Base-by-base conservation (phyloP, 768 basidiomycete species). In the Mycena amicta region DNA sequence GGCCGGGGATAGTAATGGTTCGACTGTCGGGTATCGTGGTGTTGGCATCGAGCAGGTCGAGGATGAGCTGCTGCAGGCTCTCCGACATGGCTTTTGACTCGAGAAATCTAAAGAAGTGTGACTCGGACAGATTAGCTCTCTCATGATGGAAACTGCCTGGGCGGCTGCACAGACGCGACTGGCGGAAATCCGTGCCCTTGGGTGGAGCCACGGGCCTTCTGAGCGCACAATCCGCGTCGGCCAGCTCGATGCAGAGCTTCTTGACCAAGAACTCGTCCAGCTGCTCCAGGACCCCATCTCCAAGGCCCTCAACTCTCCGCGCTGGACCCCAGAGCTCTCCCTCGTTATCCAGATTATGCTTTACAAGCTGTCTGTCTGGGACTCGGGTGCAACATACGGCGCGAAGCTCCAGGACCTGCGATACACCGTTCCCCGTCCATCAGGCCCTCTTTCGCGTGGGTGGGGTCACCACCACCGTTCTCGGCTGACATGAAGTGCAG, bases 171-270 rank as follows among this genome's bases (percentile, higher is more conserved):
- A 87, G 60, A 80, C 84, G 27, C 73, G 67, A 11, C 75, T 93
- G 6, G 64, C 76, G 23, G 71, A 76, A 12, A 80, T 89, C 39
- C 75, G 79, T 50, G 70, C 74, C 27, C 71, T 75, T 13, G 8
- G 27, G 63, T 86, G 23, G 66, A 65, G 22, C 59, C 72, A 4
- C 62, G 68, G 8, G 52, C 69, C 16, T 53, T 68, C n/a, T 71
- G 76, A 25, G 54, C 80, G 88, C n/a, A 74, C 88, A 28, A 77
- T 85, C 25, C 90, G 95, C 43, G 93, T 98, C 49, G 90, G 91
- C 6, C 92, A 96, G 72, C 84, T 98, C 53, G 96, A 98, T 71
- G 86, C 95, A 3, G 89, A 93, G 65, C 80, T 95, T 23, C 81
- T 98, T 49, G 96, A 98, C 75, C 84, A 88, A 63, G 94, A 97